Conservation (phyloP, 768 basidiomycete species). For the Termitomyces bulborhizus region DNA sequence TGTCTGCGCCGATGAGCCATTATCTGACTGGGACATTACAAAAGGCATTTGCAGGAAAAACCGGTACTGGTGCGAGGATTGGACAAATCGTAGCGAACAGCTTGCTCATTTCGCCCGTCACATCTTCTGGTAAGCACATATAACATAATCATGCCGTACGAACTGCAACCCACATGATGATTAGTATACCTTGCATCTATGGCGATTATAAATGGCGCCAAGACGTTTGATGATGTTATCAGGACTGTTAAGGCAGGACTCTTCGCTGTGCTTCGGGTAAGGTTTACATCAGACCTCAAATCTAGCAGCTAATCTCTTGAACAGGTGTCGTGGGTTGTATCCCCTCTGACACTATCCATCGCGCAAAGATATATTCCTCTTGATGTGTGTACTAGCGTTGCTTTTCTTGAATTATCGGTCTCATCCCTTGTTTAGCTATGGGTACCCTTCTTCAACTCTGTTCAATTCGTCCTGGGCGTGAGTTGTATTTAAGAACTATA, state of each 20-base stretch:
- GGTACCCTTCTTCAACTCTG: slow-evolving; percentile 81
- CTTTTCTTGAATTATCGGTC: neutral
- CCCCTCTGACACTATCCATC: slow-evolving; percentile 65
- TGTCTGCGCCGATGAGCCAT: slow-evolving; percentile 81
- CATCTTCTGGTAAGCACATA: slow-evolving; percentile 48
- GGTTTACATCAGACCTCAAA: slow-evolving; percentile 12
- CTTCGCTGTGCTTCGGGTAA: slow-evolving; percentile 65
- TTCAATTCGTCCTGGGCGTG: slow-evolving; percentile 75
- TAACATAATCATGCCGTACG: neutral
- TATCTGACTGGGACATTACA: slow-evolving; percentile 67
- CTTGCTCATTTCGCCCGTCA: slow-evolving; percentile 70
- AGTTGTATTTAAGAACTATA: slow-evolving; percentile 19
- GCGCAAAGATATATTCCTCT: slow-evolving; percentile 79
- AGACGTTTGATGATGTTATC: slow-evolving; percentile 53
- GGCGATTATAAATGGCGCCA: slow-evolving; percentile 81
- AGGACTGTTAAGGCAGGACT: slow-evolving; percentile 70
- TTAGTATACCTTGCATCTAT: slow-evolving; percentile 71
- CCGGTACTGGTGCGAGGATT: slow-evolving; percentile 54
- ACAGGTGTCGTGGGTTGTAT: slow-evolving; percentile 79
- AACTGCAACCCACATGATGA: neutral
- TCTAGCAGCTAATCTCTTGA: neutral
- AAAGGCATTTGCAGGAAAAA: slow-evolving; percentile 71
- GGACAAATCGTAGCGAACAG: slow-evolving; percentile 74
- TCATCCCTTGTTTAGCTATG: slow-evolving; percentile 48
- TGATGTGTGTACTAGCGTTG: slow-evolving; percentile 40